Evolutionary conservation across 2,329 filamentous ascomycete species (phyloP), one percentile per base, ranked within the genome.

Genomic region (Fusarium verrucosum): DNA sequence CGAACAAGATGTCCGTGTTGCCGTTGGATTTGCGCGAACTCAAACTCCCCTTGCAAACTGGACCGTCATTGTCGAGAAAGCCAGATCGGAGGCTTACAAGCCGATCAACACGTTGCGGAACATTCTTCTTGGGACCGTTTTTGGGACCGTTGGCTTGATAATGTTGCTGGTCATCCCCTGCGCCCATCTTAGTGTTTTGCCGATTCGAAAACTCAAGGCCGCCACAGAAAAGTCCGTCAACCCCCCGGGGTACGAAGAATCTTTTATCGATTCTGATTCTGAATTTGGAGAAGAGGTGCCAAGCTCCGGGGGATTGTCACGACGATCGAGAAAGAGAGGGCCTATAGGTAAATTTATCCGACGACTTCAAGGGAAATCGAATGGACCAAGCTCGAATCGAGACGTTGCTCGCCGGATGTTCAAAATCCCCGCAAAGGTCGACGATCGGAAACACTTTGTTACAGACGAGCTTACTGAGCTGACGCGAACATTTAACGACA

Each of bases 401-500:
- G 79, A 82, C 28, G 68, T 76, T 13, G 69, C 76, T 59, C 81
- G 83, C 35, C 82, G 82, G 45, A 83, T 85, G 28, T 97, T 96
- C 76, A 92, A 92, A 65, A 96, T 97, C 36, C 94, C 94, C 0
- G 87, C 87, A 14, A 92, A 92, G 73, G 94, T 97, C 10, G 87
- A 87, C 51, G 89, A 92, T 54, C 82, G 87, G 20, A 91, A 88
- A 63, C 90, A 94, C 71, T 82, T 88, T 33, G 82, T 97, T 49
- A 91, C 91, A 2, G 94, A 97, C 73, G 94, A 97, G 73, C 77
- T 90, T 26, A 96, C 92, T 0, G 93, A 96, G 73, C 82, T 96
- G 14, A 95, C 91, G 0, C 81, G 81, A 35, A 96, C 92, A 0
- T 97, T 96, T 80, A 97, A 97, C 73, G 91, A 94, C 70, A 97